phyloP scores from a whole-genome alignment of 2,329 filamentous ascomycete species.

The Calonectria ilicicola region DNA sequence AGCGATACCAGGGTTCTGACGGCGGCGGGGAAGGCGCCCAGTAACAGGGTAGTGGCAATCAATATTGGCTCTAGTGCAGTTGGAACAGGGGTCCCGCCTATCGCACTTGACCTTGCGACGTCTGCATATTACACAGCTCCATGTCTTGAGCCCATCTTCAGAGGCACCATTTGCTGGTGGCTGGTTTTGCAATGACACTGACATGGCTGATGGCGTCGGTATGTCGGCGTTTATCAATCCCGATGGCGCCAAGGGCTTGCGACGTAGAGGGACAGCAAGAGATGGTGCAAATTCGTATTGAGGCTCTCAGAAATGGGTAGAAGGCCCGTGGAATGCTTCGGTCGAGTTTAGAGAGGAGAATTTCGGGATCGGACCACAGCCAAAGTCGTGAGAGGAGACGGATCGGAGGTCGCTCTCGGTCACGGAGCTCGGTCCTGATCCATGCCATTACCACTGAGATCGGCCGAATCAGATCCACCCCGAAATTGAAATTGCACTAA shows the following conservation, averaged over 20 bases:
- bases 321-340: not conserved
- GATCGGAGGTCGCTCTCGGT: slow-evolving; percentile 37
- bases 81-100: slow-evolving; percentile 44
- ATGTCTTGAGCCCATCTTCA: slow-evolving; percentile 40
- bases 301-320: not conserved
- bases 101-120: slow-evolving; percentile 48
- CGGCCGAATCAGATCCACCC: slow-evolving; percentile 17
- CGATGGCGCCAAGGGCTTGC: not conserved
- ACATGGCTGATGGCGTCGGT: slow-evolving; percentile 20
- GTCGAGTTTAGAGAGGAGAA: not conserved
- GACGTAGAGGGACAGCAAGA: not conserved
- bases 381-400: slow-evolving; percentile 2
- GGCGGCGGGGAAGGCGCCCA: slow-evolving; percentile 45
- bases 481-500: slow-evolving; percentile 20
- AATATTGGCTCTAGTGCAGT: slow-evolving; percentile 40
- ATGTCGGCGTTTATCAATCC: slow-evolving; percentile 21
- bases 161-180: slow-evolving; percentile 10
- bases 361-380: slow-evolving; percentile 5
- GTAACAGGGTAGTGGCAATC: slow-evolving; percentile 49
- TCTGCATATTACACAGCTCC: slow-evolving; percentile 48
- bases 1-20: slow-evolving; percentile 26
- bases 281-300: not conserved
- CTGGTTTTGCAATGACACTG: not conserved
- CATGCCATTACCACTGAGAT: not conserved
- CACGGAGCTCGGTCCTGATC: slow-evolving; percentile 46